Percentiles rank a stretch among this genome's conserved stretches.
These are phyloP conservation scores for Knoxdaviesia capensis DNA, from an alignment of 2,329 filamentous ascomycete genomes.

Conservation along the genomic window DNA sequence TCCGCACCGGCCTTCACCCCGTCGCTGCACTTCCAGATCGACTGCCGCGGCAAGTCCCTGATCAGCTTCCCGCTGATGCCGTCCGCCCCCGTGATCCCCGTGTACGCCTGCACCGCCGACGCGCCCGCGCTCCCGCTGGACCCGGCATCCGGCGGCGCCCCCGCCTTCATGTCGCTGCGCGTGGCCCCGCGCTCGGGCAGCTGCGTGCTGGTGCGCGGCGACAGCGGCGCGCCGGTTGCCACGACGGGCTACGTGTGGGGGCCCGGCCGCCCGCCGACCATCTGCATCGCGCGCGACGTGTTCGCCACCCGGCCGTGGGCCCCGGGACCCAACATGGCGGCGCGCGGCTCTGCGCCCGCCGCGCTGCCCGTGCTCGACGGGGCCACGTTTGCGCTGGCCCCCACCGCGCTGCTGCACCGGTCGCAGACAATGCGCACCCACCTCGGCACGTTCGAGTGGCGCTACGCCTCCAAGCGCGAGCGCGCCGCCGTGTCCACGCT, in stretches of 20 bases:
- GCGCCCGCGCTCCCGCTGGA: slow-evolving; percentile 7
- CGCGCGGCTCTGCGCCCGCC: slow-evolving; percentile 6
- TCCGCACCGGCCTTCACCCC: slow-evolving; percentile 15
- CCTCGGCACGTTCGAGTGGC: slow-evolving; percentile 33
- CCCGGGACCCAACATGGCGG: slow-evolving; percentile 3
- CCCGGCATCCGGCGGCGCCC: slow-evolving; percentile 9
- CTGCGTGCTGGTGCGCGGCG: slow-evolving; percentile 24
- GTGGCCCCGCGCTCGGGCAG: slow-evolving; percentile 23
- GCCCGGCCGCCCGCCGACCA: slow-evolving; percentile 26
- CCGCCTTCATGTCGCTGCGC: slow-evolving; percentile 31
- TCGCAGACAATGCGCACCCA: slow-evolving; percentile 23
- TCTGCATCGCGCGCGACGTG: slow-evolving; percentile 10
- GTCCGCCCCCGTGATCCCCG: slow-evolving; percentile 17
- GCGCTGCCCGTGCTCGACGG: slow-evolving; percentile 10
- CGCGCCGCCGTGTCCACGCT: slow-evolving; percentile 13
- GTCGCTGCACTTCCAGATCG: slow-evolving; percentile 25
- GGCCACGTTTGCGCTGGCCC: neutral
- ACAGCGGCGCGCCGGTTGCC: slow-evolving; percentile 19
- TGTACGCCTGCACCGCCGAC: slow-evolving; percentile 18
- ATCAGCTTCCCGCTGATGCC: slow-evolving; percentile 20
- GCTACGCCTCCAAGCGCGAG: slow-evolving; percentile 27
- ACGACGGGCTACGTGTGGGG: slow-evolving; percentile 37
- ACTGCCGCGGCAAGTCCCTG: slow-evolving; percentile 21
- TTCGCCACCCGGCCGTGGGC: slow-evolving; percentile 5
- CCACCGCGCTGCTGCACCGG: slow-evolving; percentile 10